These are phyloP conservation scores for Colletotrichum sp. DNA, from an alignment of 2,329 filamentous ascomycete genomes.

Conservation along the genomic window DNA sequence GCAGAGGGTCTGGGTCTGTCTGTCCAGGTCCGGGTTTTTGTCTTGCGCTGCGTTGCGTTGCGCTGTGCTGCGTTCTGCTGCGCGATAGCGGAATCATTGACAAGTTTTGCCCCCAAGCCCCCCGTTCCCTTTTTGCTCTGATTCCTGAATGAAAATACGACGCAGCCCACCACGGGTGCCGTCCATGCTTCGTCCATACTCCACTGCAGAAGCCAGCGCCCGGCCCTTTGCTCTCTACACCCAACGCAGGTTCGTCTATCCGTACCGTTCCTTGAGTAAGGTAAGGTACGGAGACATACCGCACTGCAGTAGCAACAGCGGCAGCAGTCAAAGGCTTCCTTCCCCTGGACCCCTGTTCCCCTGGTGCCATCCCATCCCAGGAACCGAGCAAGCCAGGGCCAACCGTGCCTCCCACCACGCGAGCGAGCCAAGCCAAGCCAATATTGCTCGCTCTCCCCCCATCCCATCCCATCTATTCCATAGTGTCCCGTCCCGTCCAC, in stretches of 20 bases:
- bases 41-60: background rate
- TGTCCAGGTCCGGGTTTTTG: background rate
- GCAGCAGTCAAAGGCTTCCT: background rate
- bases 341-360: constrained; percentile 2
- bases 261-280: background rate
- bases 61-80: background rate
- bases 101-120: background rate
- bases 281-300: background rate
- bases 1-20: background rate
- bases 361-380: background rate
- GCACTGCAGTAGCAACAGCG: background rate
- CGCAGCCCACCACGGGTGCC: background rate
- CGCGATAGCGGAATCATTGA: background rate
- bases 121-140: background rate
- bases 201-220: constrained; percentile 9
- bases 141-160: background rate
- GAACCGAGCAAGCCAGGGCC: constrained; percentile 12
- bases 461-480: background rate
- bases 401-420: background rate
- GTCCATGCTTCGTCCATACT: constrained; percentile 3
- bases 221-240: background rate
- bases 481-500: background rate
- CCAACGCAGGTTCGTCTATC: background rate
- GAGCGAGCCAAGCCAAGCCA: constrained; percentile 15
- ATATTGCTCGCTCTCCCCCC: constrained; percentile 11